These are phyloP conservation scores for Claviceps arundinis DNA, from an alignment of 2,329 filamentous ascomycete genomes.

Conservation along the genomic window DNA sequence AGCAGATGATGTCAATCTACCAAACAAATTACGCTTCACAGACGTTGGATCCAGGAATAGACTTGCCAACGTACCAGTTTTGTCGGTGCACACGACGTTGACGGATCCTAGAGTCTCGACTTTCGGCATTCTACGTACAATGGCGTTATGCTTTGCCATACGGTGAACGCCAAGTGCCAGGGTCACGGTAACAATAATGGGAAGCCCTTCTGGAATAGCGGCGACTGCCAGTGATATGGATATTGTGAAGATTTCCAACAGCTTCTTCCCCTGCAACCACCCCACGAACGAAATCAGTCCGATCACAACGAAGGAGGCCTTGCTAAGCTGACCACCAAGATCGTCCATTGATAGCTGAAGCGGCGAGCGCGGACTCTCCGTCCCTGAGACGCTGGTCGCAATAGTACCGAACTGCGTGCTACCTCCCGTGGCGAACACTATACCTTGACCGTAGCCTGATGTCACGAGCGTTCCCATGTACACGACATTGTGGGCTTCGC, in stretches of 20 bases:
- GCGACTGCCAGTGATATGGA: slow-evolving; percentile 93
- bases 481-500: slow-evolving; percentile 77
- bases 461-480: slow-evolving; percentile 97
- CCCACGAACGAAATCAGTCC: slow-evolving; percentile 85
- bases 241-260: slow-evolving; percentile 94
- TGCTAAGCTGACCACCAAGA: slow-evolving; percentile 90
- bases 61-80: slow-evolving; percentile 50
- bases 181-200: slow-evolving; percentile 96
- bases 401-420: slow-evolving; percentile 95
- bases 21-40: not conserved
- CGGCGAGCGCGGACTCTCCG: slow-evolving; percentile 87
- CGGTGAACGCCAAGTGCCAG: slow-evolving; percentile 86
- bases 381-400: slow-evolving; percentile 83
- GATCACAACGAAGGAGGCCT: slow-evolving; percentile 92
- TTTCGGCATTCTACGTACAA: slow-evolving; percentile 88
- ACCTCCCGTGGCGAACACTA: slow-evolving; percentile 92
- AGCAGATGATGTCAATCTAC: not conserved
- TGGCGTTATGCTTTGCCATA: slow-evolving; percentile 91
- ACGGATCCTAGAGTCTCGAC: slow-evolving; percentile 97
- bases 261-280: slow-evolving; percentile 73
- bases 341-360: slow-evolving; percentile 94
- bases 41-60: not conserved
- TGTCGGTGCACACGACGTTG: slow-evolving; percentile 98
- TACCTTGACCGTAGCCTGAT: slow-evolving; percentile 86
- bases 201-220: slow-evolving; percentile 88